These are phyloP conservation scores for Cutaneotrichosporon sp. DNA, from an alignment of 1,284 basidiomycete species.

Conservation along the genomic window DNA sequence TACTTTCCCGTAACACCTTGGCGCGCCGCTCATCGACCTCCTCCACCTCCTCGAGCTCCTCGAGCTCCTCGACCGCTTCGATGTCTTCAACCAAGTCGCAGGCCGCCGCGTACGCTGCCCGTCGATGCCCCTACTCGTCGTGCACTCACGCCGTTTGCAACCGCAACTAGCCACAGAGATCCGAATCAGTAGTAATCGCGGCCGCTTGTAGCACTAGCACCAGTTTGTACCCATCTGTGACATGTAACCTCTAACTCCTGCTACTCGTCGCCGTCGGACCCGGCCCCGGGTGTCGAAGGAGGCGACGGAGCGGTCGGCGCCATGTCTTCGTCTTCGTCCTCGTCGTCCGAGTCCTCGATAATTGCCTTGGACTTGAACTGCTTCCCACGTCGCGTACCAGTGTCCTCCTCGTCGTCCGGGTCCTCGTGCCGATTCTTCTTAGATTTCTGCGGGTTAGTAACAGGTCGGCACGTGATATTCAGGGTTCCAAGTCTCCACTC, in stretches of 20 bases:
- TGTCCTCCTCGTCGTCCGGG: constrained; percentile 40
- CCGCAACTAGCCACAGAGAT: not conserved
- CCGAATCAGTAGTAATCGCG: not conserved
- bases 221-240: not conserved
- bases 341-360: constrained; percentile 48
- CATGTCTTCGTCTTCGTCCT: constrained; percentile 12
- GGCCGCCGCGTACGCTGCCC: not conserved
- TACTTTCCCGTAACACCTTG: not conserved
- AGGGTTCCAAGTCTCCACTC: not conserved
- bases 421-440: constrained; percentile 26
- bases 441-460: constrained; percentile 17
- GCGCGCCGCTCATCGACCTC: not conserved
- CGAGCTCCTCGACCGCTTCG: not conserved
- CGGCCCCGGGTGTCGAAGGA: not conserved
- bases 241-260: not conserved
- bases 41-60: not conserved
- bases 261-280: constrained; percentile 7
- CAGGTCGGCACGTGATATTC: not conserved
- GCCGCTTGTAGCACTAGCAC: not conserved
- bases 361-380: constrained; percentile 50
- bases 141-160: constrained; percentile 3
- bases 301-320: constrained; percentile 9
- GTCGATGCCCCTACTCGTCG: not conserved
- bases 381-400: constrained; percentile 39
- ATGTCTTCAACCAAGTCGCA: not conserved